Evolutionary conservation across 2,329 filamentous ascomycete species (phyloP).

Genomic region (Orbilia brochopaga): DNA sequence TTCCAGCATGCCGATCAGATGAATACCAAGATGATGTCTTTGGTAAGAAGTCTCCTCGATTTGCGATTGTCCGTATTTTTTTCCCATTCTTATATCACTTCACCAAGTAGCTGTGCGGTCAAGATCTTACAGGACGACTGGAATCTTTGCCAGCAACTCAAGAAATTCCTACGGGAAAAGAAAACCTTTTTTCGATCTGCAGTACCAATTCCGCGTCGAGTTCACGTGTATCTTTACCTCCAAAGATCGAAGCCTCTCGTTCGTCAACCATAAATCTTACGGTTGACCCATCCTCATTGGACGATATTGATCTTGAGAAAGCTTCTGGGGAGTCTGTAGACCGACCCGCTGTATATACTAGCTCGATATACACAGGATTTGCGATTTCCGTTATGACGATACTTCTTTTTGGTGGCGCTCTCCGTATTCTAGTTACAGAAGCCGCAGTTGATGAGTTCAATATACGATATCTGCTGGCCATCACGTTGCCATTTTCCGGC

Average conservation of each 20-base stretch:
- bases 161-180: neutral
- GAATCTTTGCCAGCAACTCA: conserved; percentile 1
- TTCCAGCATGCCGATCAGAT: conserved; percentile 22
- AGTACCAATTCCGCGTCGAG: neutral
- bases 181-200: conserved; percentile 1
- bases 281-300: neutral
- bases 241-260: neutral
- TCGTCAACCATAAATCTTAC: neutral
- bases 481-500: conserved; percentile 19
- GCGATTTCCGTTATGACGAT: conserved; percentile 17
- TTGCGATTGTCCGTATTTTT: neutral
- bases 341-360: conserved; percentile 23
- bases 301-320: conserved; percentile 13
- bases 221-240: neutral
- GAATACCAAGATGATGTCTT: conserved; percentile 24
- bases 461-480: conserved; percentile 8
- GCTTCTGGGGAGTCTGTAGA: neutral
- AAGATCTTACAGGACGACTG: conserved; percentile 19
- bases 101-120: conserved; percentile 13
- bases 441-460: conserved; percentile 11
- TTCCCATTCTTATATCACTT: neutral
- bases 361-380: conserved; percentile 20
- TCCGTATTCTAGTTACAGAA: conserved; percentile 18
- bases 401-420: conserved; percentile 16
- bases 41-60: conserved; percentile 6